Evolutionary conservation across 495 filamentous ascomycete species (phyloP).

Genomic region (Trichoderma virens): DNA sequence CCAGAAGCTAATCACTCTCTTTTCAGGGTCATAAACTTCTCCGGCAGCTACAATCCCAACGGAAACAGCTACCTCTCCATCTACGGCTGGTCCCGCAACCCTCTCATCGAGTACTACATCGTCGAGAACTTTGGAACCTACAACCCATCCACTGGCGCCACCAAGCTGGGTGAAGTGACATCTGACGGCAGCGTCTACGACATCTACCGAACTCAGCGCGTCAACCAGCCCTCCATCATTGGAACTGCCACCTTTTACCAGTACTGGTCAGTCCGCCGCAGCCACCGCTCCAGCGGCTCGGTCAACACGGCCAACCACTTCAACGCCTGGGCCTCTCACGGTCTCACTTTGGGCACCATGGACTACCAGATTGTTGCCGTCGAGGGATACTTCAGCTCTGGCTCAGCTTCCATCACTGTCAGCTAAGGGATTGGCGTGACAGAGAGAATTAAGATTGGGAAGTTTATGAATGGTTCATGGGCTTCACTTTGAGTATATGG

Average conservation of each 20-base stretch:
- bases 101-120: conserved; percentile 56
- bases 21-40: conserved; percentile 16
- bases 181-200: conserved; percentile 58
- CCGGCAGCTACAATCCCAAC: conserved; percentile 19
- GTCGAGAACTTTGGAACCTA: conserved; percentile 48
- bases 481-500: too few relatives aligned
- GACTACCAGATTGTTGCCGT: conserved; percentile 55
- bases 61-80: conserved; percentile 47
- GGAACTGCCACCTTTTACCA: conserved; percentile 50
- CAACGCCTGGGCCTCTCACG: conserved; percentile 44
- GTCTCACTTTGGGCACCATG: conserved; percentile 43
- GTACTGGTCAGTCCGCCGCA: conserved; percentile 47
- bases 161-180: conserved; percentile 45
- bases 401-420: conserved; percentile 19
- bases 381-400: conserved; percentile 51
- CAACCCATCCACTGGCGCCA: conserved; percentile 43
- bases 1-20: not conserved
- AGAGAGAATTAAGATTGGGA: not conserved
- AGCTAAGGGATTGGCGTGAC: not conserved
- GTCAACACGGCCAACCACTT: conserved; percentile 49
- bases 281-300: conserved; percentile 37
- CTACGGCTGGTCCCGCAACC: conserved; percentile 52
- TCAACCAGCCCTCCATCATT: conserved; percentile 52
- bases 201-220: conserved; percentile 50
- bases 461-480: too few relatives aligned